Evolutionary conservation across 768 basidiomycete species (phyloP), one percentile per base, ranked within the genome.

Genomic region (Leucocoprinus birnbaumii): DNA sequence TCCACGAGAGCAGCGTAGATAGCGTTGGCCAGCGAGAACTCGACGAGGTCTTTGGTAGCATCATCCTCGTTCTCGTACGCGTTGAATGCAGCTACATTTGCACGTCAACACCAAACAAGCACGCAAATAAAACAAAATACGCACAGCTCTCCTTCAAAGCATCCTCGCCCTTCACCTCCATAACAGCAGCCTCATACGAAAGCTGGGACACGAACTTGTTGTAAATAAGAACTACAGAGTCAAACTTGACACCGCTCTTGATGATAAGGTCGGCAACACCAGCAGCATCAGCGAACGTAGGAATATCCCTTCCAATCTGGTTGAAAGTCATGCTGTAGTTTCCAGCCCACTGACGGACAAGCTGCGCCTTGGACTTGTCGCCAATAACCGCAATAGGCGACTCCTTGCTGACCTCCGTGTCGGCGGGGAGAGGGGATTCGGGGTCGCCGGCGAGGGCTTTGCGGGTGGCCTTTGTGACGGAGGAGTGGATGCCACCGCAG

Each of bases 401-500:
- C 58, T 81, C 80, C 9, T 74, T 49, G 55, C 84, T 83, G 47
- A 86, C 76, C 59, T 73, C 70, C 45, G 72, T 73, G 13, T 62
- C 64, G 35, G 77, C 71, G 47, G 75, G 76, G n/a, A 80, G 68
- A 18, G 75, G 79, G 0, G 79, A 77, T 49, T 79, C 79, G 27
- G 72, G 69, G 42, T 76, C 73, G 63, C 83, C 80, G 26, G 69
- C 73, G 53, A 95, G 65, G 26, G 82, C 87, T 55, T 81, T 83
- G 62, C 91, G 90, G 48, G 93, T 90, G 53, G 85, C 84, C 74
- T 98, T 97, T 62, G 89, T 81, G 67, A 98, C 91, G 51, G 93
- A 94, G 40, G 96, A 98, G 79, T 98, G 96, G 66, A 99, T 96
- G 81, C 97, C 96, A 75, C 97, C 96, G 68, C 96, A 99, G 55